A percentile compares a stretch with the other conserved stretches of the same genome.
Evolutionary conservation across 805 yeast genomes (phyloP).

Genomic region (Metschnikowia colocasiae): DNA sequence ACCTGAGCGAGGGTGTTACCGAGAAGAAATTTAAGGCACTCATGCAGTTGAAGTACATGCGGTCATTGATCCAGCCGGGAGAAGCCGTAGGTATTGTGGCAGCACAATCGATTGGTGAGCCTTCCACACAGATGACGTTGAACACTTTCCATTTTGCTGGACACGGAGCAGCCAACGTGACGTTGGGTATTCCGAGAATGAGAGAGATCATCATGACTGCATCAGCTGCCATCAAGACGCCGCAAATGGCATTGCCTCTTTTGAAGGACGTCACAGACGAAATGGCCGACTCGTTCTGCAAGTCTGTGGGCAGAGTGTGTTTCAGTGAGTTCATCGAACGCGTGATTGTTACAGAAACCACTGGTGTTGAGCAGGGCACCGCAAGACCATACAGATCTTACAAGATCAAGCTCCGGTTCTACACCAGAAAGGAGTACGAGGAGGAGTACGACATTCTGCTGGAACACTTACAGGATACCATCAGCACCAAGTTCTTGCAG

Average conservation of each 20-base stretch:
- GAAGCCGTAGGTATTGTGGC: constrained; percentile 99
- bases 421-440: constrained; percentile 69
- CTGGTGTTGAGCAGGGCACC: constrained; percentile 54
- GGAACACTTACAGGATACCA: constrained; percentile 68
- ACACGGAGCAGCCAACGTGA: constrained; percentile 99
- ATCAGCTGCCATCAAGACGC: constrained; percentile 91
- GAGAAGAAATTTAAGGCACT: constrained; percentile 88
- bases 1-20: constrained; percentile 51
- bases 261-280: constrained; percentile 74
- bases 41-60: constrained; percentile 98
- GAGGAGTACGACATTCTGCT: constrained; percentile 85
- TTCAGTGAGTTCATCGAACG: constrained; percentile 86
- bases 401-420: constrained; percentile 70
- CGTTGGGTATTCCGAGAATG: constrained; percentile 99
- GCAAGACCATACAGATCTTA: constrained; percentile 63
- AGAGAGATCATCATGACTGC: constrained; percentile 99
- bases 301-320: constrained; percentile 77
- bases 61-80: constrained; percentile 92
- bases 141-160: constrained; percentile 99
- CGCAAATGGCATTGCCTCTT: constrained; percentile 95
- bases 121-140: constrained; percentile 98
- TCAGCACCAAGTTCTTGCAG: constrained; percentile 61
- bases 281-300: constrained; percentile 89
- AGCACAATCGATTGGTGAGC: constrained; percentile 97
- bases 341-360: constrained; percentile 83